Evolutionary conservation across 768 basidiomycete genomes (phyloP).

Genomic region (Rhizopogon vesiculosus): DNA sequence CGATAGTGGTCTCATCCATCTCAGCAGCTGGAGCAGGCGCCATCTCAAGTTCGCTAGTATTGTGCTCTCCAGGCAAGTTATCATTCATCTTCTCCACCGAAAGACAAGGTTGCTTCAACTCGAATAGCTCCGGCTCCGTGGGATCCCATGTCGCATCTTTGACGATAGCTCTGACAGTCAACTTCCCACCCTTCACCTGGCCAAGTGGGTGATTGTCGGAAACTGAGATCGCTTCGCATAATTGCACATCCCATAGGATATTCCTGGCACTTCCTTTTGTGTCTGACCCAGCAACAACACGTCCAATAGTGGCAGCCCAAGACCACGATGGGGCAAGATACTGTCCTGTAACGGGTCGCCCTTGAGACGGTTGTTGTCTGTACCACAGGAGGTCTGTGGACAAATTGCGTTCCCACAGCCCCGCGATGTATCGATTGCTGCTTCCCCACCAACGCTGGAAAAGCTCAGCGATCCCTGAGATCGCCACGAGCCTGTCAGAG

Average conservation of each 20-base stretch:
- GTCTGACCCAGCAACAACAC: background rate
- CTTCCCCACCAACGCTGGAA: background rate
- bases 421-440: conserved; percentile 2
- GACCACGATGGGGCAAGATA: conserved; percentile 6
- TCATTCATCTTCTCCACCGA: background rate
- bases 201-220: background rate
- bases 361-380: background rate
- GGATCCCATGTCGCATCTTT: conserved; percentile 2
- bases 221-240: background rate
- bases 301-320: conserved; percentile 3
- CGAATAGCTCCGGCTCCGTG: background rate
- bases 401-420: conserved; percentile 3
- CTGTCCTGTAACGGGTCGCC: background rate
- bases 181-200: background rate
- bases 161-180: background rate
- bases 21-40: background rate
- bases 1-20: background rate
- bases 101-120: background rate
- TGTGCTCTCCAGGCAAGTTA: background rate
- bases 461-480: conserved; percentile 2
- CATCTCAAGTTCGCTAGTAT: too few relatives aligned
- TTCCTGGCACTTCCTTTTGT: background rate
- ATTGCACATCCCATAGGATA: background rate
- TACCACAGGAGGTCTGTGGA: conserved; percentile 4
- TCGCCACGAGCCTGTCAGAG: conserved; percentile 3